Base-by-base conservation (phyloP, 1,284 basidiomycete genomes). In the Hymenochaete sp. region DNA sequence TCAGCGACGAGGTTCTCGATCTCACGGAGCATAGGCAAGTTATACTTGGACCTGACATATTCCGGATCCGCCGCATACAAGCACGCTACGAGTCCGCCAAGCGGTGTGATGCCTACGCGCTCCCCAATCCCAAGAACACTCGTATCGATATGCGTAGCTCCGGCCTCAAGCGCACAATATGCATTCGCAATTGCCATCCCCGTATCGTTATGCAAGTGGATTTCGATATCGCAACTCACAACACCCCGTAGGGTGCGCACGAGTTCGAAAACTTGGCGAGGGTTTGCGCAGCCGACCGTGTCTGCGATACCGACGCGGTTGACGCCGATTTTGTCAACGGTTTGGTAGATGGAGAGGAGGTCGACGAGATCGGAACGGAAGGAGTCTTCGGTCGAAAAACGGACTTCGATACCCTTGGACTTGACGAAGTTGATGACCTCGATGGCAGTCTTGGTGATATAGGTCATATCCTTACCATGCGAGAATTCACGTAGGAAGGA, bases 301-400 rank as follows among this genome's bases (percentile, higher is more conserved):
- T 99, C 96, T 28, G 96, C 96, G 55, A 99, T 95, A 65, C 96
- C 96, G 55, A 99, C 96, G 56, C 96, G 84, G 75, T 98, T 93
- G 45, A 99, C 95, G 51, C 96, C 96, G 59, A 98, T 93, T 77
- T 98, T 98, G 75, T 99, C 96, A 46, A 99, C 96, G 43, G 95
- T 96, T 67, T 96, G 91, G 76, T 99, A 98, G 70, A 99, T 98
- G 41, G 90, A 93, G 45, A 99, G 77, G 40, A 99, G 77, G 71
- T 99, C 96, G 65, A 98, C 96, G 51, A 99, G 81, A 67, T 99
- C 95, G 56, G 95, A 98, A 55, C 96, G 90, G 90, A 99, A 99
- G 29, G 92, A 97, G 67, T 99, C 96, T 67, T 99, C 96, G 27
- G 95, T 96, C 24, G 95, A 98, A 79, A 99, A 99, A 52, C 96